These are phyloP conservation scores for Pilaira anomala DNA, from an alignment of 192 early-diverging fungal genomes.

Conservation along the genomic window DNA sequence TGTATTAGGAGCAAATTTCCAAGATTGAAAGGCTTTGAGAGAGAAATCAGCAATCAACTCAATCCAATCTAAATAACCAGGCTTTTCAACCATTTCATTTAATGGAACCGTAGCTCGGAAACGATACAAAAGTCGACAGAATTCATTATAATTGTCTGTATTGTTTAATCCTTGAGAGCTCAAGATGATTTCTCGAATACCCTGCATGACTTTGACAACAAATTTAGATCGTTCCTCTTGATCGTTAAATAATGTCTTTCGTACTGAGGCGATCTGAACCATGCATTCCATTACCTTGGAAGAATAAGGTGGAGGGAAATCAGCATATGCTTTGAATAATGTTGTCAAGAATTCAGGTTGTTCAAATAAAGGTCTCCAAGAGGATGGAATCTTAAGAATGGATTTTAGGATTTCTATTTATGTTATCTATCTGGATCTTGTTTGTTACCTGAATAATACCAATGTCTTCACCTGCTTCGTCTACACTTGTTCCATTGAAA, in stretches of 20 bases:
- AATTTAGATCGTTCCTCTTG: slow-evolving; percentile 69
- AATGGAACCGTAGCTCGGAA: slow-evolving; percentile 81
- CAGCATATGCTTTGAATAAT: slow-evolving; percentile 66
- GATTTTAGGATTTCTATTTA: neutral
- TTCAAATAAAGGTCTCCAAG: slow-evolving; percentile 76
- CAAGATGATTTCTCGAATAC: slow-evolving; percentile 64
- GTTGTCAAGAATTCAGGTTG: slow-evolving; percentile 66
- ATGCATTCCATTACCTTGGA: slow-evolving; percentile 73
- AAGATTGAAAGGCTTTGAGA: slow-evolving; percentile 57
- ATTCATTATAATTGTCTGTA: slow-evolving; percentile 80
- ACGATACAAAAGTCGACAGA: slow-evolving; percentile 77
- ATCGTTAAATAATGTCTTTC: slow-evolving; percentile 81
- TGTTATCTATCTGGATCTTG: neutral
- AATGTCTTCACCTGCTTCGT: slow-evolving; percentile 77
- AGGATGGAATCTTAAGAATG: slow-evolving; percentile 61
- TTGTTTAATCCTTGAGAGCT: slow-evolving; percentile 62
- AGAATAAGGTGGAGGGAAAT: slow-evolving; percentile 54
- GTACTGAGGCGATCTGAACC: slow-evolving; percentile 73
- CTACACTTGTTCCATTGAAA: slow-evolving; percentile 74
- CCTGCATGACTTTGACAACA: slow-evolving; percentile 67
- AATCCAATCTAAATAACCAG: slow-evolving; percentile 66
- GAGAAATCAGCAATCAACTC: slow-evolving; percentile 62
- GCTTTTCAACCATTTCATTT: slow-evolving; percentile 72
- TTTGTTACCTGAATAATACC: slow-evolving; percentile 59
- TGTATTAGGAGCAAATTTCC: slow-evolving; percentile 75